Conservation (phyloP, 805 yeast species). For the Metschnikowia picachoensis region DNA sequence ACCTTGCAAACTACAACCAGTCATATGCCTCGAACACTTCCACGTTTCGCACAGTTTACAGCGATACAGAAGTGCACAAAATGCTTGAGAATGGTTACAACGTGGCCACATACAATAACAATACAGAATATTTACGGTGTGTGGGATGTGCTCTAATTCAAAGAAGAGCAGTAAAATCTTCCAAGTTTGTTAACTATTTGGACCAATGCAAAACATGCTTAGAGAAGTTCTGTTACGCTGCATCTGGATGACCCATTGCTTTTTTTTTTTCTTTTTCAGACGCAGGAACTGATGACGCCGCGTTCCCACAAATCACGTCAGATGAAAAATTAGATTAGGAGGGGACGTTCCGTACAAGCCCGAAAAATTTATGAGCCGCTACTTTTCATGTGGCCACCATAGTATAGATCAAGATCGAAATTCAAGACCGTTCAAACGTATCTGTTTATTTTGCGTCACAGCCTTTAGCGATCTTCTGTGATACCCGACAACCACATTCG, state of each 20-base stretch:
- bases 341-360: too few relatives aligned
- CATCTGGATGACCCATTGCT: not conserved
- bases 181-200: not conserved
- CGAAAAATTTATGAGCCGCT: too few relatives aligned
- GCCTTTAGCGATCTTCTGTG: too few relatives aligned
- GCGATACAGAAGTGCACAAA: conserved; percentile 35
- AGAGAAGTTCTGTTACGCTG: conserved; percentile 9
- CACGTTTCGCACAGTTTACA: conserved; percentile 54
- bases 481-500: not conserved
- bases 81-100: conserved; percentile 52
- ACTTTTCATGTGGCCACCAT: too few relatives aligned
- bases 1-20: conserved; percentile 44
- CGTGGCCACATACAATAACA: conserved; percentile 45
- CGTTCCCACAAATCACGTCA: not conserved
- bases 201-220: conserved; percentile 9
- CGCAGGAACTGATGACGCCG: conserved; percentile 3
- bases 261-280: not conserved
- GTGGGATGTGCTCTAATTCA: conserved; percentile 56
- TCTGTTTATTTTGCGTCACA: too few relatives aligned
- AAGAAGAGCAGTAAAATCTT: conserved; percentile 21
- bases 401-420: too few relatives aligned
- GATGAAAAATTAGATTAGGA: too few relatives aligned
- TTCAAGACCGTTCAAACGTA: too few relatives aligned
- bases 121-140: conserved; percentile 42
- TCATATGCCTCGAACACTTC: conserved; percentile 50